Conservation (phyloP, 352 stramenopile species). For the Phytopythium cucurbitacearum region DNA sequence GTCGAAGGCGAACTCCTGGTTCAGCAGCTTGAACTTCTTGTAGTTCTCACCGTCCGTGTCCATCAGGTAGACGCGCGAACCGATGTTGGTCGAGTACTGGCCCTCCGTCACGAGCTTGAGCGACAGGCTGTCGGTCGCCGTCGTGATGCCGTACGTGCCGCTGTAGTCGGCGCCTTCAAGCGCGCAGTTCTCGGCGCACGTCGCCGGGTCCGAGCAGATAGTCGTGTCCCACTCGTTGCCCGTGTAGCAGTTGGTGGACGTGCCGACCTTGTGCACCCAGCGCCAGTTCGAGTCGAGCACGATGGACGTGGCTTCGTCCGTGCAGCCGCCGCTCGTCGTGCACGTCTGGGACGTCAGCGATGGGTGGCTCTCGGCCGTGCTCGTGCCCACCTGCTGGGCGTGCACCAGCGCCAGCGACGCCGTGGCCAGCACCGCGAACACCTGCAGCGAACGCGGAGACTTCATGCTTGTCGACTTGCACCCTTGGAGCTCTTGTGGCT, state of each 20-base stretch:
- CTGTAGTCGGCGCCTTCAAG: constrained; percentile 63
- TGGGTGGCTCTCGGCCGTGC: constrained; percentile 44
- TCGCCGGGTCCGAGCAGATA: constrained; percentile 40
- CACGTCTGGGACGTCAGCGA: constrained; percentile 43
- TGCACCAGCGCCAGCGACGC: constrained; percentile 3
- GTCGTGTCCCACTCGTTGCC: constrained; percentile 50
- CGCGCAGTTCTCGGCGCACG: constrained; percentile 53
- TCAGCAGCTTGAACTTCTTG: constrained; percentile 67
- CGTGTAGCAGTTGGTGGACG: constrained; percentile 67
- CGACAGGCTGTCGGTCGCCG: constrained; percentile 26
- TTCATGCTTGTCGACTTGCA: too few relatives aligned
- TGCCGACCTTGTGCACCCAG: constrained; percentile 57
- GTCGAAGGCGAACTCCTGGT: constrained; percentile 67
- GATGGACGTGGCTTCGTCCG: constrained; percentile 39
- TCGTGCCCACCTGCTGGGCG: constrained; percentile 47
- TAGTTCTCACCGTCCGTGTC: constrained; percentile 31
- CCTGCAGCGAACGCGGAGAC: too few relatives aligned
- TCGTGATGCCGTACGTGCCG: constrained; percentile 61
- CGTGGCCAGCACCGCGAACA: constrained; percentile 2
- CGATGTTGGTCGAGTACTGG: constrained; percentile 51
- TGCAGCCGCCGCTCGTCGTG: constrained; percentile 32
- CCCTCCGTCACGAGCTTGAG: constrained; percentile 56
- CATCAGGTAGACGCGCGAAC: constrained; percentile 61
- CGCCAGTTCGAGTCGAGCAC: constrained; percentile 75
- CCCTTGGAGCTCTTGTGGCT: too few relatives aligned